A percentile compares a stretch with the other conserved stretches of the same genome.
Evolutionary conservation across 1,284 basidiomycete genomes (phyloP).

Genomic region (Grifola frondosa): DNA sequence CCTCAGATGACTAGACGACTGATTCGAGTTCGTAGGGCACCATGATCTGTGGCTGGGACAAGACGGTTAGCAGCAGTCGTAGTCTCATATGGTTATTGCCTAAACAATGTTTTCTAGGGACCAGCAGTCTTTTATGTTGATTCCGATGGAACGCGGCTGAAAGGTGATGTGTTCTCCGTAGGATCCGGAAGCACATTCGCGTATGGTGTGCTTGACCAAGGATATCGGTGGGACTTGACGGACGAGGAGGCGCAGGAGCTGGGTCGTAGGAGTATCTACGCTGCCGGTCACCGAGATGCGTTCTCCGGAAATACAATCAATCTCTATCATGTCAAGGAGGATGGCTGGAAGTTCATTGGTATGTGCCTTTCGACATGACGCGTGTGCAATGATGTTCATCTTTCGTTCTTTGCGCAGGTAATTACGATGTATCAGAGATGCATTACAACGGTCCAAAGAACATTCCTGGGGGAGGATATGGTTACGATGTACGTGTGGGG

Average conservation of each 20-base stretch:
- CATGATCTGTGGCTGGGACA: constrained; percentile 99
- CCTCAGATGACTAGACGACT: neutral
- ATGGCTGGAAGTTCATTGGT: constrained; percentile 95
- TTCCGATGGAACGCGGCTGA: constrained; percentile 93
- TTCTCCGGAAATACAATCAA: constrained; percentile 98
- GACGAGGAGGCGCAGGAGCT: constrained; percentile 96
- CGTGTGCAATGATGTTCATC: neutral
- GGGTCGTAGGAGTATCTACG: constrained; percentile 92
- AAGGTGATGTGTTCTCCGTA: constrained; percentile 97
- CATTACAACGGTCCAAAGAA: constrained; percentile 82
- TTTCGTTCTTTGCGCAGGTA: constrained; percentile 46
- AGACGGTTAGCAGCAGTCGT: constrained; percentile 85
- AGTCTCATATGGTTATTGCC: constrained; percentile 1
- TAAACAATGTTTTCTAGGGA: constrained; percentile 49
- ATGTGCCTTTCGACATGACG: too few species aligned
- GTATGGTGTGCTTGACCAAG: constrained; percentile 98
- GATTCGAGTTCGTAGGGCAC: constrained; percentile 66
- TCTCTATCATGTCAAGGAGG: constrained; percentile 92
- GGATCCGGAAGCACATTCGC: constrained; percentile 98
- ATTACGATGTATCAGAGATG: constrained; percentile 78
- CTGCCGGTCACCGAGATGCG: constrained; percentile 96
- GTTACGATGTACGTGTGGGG: constrained; percentile 68
- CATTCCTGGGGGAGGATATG: constrained; percentile 70
- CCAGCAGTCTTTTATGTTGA: constrained; percentile 99
- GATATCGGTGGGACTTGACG: constrained; percentile 91